Evolutionary conservation across 805 yeast genomes (phyloP).

Genomic region (Cyberlindnera petersonii): DNA sequence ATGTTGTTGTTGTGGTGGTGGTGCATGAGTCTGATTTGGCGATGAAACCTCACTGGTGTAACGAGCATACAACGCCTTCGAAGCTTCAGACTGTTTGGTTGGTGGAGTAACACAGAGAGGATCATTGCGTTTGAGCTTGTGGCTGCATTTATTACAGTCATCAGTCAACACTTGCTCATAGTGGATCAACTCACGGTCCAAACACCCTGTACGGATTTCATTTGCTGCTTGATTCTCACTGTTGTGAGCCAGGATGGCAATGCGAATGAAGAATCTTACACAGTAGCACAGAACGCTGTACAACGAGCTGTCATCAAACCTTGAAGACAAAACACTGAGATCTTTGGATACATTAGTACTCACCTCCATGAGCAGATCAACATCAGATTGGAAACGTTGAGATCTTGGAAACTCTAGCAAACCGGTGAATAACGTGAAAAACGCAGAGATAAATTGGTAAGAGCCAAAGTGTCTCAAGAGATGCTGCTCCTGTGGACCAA

Average conservation of each 20-base stretch:
- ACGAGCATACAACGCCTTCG: not conserved
- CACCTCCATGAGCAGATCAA: slow-evolving; percentile 12
- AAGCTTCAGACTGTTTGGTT: no score
- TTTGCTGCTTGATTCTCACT: slow-evolving; percentile 2
- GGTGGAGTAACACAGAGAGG: slow-evolving; percentile 10
- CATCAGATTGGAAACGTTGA: slow-evolving; percentile 12
- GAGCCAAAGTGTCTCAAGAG: slow-evolving; percentile 15
- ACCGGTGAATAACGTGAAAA: slow-evolving; percentile 25
- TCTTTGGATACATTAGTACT: slow-evolving; percentile 10
- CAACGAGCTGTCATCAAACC: slow-evolving; percentile 9
- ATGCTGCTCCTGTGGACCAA: slow-evolving; percentile 7
- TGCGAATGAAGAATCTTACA: slow-evolving; percentile 20
- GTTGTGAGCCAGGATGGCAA: slow-evolving; percentile 23
- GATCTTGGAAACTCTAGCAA: slow-evolving; percentile 22
- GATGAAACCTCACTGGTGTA: not conserved
- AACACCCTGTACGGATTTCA: slow-evolving; percentile 1
- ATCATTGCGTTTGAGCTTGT: slow-evolving; percentile 1
- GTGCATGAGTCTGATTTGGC: not conserved
- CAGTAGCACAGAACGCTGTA: slow-evolving; percentile 12
- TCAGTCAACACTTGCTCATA: slow-evolving; percentile 5
- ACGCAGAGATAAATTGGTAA: slow-evolving; percentile 24
- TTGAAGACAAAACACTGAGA: not conserved
- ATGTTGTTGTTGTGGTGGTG: not conserved
- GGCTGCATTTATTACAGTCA: slow-evolving; percentile 2
- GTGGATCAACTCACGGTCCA: slow-evolving; percentile 6